These are phyloP conservation scores for Echinosophora koreensis DNA, from an alignment of 306 rosid genomes.

Conservation along the genomic window DNA sequence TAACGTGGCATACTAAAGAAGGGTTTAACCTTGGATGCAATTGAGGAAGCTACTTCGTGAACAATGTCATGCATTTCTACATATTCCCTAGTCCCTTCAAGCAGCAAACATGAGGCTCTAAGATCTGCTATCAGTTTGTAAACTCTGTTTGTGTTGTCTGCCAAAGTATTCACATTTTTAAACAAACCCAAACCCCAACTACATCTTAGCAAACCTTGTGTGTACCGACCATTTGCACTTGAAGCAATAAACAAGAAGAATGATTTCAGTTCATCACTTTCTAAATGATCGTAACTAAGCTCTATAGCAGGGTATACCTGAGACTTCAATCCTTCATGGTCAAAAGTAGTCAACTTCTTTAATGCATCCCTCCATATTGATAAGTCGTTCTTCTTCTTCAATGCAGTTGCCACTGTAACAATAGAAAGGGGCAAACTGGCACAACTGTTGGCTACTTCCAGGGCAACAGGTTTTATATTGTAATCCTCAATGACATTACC, in stretches of 20 bases:
- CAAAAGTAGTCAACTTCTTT: neutral
- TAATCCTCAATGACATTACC: neutral
- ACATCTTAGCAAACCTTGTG: too few species aligned
- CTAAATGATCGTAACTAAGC: neutral
- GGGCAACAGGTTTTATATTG: slow-evolving; percentile 4
- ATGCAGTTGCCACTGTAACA: slow-evolving; percentile 5
- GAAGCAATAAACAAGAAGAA: slow-evolving; percentile 36
- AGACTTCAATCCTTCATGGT: neutral
- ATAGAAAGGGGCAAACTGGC: slow-evolving; percentile 42
- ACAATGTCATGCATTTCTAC: neutral
- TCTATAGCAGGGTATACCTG: neutral
- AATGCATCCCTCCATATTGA: slow-evolving; percentile 6
- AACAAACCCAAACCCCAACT: too few species aligned
- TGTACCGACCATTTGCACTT: neutral
- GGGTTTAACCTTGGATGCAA: neutral
- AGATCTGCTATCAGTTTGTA: neutral
- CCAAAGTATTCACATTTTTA: too few species aligned
- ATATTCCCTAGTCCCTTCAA: neutral
- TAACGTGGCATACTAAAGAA: neutral
- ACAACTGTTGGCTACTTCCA: slow-evolving; percentile 26
- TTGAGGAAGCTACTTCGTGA: neutral
- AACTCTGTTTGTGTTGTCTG: too few species aligned
- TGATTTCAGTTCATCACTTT: neutral
- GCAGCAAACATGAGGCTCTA: neutral
- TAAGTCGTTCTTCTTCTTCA: too few species aligned